These are phyloP conservation scores for Cardamine occulta DNA, from an alignment of 345 rosid species.

Conservation along the genomic window DNA sequence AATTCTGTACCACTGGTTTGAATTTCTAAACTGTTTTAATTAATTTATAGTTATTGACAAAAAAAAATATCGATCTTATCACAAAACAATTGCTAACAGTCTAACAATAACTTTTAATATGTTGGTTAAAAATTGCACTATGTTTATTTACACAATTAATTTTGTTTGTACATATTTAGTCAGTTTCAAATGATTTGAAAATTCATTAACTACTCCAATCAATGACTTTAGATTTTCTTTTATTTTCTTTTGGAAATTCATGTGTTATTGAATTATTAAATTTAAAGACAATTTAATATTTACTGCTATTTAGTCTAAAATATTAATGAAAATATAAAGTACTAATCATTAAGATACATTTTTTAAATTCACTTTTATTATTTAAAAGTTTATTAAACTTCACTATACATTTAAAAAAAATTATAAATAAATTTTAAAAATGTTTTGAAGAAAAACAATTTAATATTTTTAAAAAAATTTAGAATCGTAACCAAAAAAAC, in stretches of 20 bases:
- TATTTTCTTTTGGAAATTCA: neutral
- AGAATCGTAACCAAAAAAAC: neutral
- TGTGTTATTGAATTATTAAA: neutral
- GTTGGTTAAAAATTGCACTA: too few relatives aligned
- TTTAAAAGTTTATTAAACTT: neutral
- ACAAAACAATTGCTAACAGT: too few relatives aligned
- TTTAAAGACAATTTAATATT: neutral
- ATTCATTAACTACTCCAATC: neutral
- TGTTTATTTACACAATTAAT: too few relatives aligned
- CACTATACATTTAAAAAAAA: neutral
- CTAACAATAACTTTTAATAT: too few relatives aligned
- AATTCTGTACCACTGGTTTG: too few relatives aligned
- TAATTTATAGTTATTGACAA: too few relatives aligned
- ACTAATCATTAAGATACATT: neutral
- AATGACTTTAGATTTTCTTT: neutral
- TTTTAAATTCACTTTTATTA: too few relatives aligned
- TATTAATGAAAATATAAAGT: neutral
- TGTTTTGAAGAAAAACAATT: too few relatives aligned
- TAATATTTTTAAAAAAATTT: neutral
- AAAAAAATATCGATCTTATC: too few relatives aligned
- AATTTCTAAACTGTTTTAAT: too few relatives aligned
- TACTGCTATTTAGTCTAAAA: neutral
- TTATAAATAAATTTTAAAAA: neutral
- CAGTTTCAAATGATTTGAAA: neutral
- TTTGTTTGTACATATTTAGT: too few relatives aligned